phyloP scores from a whole-genome alignment of 345 rosid genomes.

The Arabidopsis suecica region DNA sequence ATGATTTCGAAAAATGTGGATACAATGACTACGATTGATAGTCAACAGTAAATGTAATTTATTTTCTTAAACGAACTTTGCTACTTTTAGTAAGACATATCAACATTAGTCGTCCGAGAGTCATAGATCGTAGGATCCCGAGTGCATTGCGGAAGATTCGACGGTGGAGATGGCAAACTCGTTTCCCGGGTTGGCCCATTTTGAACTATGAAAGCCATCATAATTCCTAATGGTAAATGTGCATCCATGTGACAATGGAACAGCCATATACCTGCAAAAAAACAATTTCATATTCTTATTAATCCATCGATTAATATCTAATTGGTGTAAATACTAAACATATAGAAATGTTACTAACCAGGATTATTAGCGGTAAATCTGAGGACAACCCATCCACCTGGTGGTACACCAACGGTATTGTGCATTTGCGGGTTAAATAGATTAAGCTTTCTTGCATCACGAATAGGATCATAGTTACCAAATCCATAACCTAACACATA shows the following conservation, averaged over 20 bases:
- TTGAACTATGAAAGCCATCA: constrained; percentile 37
- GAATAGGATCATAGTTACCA: constrained; percentile 63
- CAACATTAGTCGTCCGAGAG: not conserved
- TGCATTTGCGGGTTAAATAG: constrained; percentile 61
- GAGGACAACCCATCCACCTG: constrained; percentile 75
- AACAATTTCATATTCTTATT: not conserved
- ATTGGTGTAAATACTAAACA: not conserved
- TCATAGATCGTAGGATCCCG: constrained; percentile 24
- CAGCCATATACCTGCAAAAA: constrained; percentile 34
- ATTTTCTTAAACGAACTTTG: too few relatives aligned
- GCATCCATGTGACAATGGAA: constrained; percentile 46
- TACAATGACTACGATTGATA: not conserved
- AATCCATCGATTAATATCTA: not conserved
- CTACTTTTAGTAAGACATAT: constrained; percentile 28
- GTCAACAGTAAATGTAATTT: not conserved
- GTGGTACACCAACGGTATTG: constrained; percentile 77
- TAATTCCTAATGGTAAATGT: constrained; percentile 31
- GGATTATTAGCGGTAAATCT: constrained; percentile 84
- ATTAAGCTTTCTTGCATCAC: constrained; percentile 56
- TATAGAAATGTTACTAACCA: constrained; percentile 46
- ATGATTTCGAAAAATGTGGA: not conserved
- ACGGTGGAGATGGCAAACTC: constrained; percentile 35
- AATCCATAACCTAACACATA: constrained; percentile 81
- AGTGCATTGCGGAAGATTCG: constrained; percentile 30
- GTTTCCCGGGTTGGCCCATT: constrained; percentile 37